Percentiles rank a stretch among this genome's conserved stretches.
These are phyloP conservation scores for Alternaria dauci DNA, from an alignment of 2,329 filamentous ascomycete species.

Conservation along the genomic window DNA sequence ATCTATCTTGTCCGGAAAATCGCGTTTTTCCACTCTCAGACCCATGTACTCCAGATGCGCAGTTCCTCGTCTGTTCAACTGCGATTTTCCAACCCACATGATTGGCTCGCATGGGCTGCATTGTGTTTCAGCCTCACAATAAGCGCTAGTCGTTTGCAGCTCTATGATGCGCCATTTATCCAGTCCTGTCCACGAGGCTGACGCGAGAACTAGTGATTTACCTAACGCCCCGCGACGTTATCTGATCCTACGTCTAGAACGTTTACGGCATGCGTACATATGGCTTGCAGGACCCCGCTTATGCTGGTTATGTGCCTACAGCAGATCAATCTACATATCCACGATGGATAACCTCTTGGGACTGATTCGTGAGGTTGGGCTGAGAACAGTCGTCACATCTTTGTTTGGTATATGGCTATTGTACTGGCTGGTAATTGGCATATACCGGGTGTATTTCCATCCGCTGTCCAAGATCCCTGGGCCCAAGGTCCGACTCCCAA, in stretches of 20 bases:
- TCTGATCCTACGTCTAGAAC: not conserved
- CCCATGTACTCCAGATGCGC: rapidly evolving
- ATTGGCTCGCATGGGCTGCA: not conserved
- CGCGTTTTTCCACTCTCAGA: too few relatives aligned
- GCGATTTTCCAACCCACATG: too few relatives aligned
- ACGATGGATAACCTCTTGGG: not conserved
- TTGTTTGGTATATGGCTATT: not conserved
- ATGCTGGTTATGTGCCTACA: rapidly evolving
- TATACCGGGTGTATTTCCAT: not conserved
- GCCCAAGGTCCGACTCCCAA: not conserved
- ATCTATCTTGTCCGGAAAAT: too few relatives aligned
- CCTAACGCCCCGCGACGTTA: not conserved
- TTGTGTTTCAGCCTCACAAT: not conserved
- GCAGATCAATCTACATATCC: not conserved
- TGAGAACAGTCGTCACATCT: not conserved
- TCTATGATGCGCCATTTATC: not conserved
- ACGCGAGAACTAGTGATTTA: not conserved
- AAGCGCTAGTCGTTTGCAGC: not conserved
- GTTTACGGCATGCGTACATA: not conserved
- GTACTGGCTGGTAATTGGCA: not conserved
- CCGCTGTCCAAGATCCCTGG: not conserved
- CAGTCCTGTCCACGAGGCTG: not conserved
- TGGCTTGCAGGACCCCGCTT: not conserved
- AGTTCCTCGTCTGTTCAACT: too few relatives aligned
- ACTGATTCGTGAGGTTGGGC: not conserved